Evolutionary conservation across 148 eudicot genomes (phyloP).

Genomic region (Cornus suecica): DNA sequence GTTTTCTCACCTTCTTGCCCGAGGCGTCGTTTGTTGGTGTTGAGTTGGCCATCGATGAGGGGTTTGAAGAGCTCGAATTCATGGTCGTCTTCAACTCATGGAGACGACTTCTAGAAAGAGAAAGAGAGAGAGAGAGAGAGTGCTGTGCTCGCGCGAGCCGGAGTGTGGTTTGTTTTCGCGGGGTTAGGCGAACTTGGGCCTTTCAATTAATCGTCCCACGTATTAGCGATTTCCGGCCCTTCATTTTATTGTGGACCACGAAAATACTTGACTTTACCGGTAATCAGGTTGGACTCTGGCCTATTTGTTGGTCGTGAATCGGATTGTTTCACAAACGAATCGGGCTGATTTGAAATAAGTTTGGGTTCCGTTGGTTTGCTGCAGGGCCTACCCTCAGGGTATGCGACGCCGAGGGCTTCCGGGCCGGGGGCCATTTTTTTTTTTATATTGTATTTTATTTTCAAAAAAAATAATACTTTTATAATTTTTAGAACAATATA

Average conservation of each 20-base stretch:
- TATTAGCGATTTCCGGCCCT: background rate
- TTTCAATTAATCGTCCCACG: slow-evolving; percentile 12
- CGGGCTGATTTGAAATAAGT: too few relatives aligned
- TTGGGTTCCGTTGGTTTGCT: too few relatives aligned
- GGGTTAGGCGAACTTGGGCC: background rate
- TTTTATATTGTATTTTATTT: too few relatives aligned
- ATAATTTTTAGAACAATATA: too few relatives aligned
- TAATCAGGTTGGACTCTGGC: too few relatives aligned
- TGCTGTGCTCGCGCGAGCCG: background rate
- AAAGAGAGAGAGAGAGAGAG: background rate
- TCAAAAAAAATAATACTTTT: too few relatives aligned
- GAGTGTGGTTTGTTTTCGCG: background rate
- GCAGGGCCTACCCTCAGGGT: too few relatives aligned
- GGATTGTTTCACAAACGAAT: too few relatives aligned
- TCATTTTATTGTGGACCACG: slow-evolving; percentile 5
- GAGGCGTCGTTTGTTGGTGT: slow-evolving; percentile 18
- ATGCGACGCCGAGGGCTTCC: too few relatives aligned
- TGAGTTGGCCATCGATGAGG: slow-evolving; percentile 19
- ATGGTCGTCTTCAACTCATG: slow-evolving; percentile 2
- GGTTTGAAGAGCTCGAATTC: slow-evolving; percentile 12
- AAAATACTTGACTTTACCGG: background rate
- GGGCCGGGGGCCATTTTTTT: too few relatives aligned
- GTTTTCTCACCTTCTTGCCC: slow-evolving; percentile 56
- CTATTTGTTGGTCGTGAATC: too few relatives aligned
- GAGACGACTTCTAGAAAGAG: background rate